Percentiles rank a stretch among this genome's conserved stretches.
Evolutionary conservation across 2,329 filamentous ascomycete species (phyloP).

Genomic region (Botrytis aclada): DNA sequence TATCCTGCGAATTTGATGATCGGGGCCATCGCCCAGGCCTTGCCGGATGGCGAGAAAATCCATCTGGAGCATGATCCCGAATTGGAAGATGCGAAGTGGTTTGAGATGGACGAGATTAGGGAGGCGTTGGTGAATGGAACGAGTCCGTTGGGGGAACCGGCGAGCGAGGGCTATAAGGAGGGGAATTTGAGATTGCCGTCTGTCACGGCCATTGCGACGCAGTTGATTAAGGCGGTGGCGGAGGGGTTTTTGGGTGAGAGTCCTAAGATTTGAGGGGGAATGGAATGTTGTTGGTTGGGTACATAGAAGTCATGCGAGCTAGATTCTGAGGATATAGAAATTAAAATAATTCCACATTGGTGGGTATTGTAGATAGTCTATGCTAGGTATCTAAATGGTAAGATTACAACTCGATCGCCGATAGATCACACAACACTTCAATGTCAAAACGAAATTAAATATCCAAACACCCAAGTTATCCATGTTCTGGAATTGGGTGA

Average conservation of each 20-base stretch:
- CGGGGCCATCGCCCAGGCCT: constrained; percentile 80
- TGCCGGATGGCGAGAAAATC: constrained; percentile 76
- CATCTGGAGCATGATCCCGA: constrained; percentile 85
- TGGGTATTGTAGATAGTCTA: background rate
- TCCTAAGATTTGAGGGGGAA: constrained; percentile 30
- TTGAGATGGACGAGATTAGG: constrained; percentile 73
- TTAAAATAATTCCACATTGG: background rate
- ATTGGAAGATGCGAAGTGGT: constrained; percentile 87
- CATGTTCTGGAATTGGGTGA: background rate
- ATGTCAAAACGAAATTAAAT: background rate
- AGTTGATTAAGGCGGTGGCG: constrained; percentile 71
- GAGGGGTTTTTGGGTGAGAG: constrained; percentile 61
- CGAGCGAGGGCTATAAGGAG: constrained; percentile 67
- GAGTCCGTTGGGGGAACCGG: constrained; percentile 62
- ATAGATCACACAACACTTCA: background rate
- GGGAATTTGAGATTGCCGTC: constrained; percentile 79
- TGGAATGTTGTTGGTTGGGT: background rate
- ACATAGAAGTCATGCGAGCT: background rate
- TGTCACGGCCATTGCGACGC: constrained; percentile 86
- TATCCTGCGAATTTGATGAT: constrained; percentile 86
- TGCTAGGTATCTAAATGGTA: too few species aligned
- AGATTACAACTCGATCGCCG: background rate
- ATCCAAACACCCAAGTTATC: too few species aligned
- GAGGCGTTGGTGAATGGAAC: constrained; percentile 68
- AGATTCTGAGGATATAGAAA: background rate